phyloP scores from a whole-genome alignment of 768 basidiomycete species.

The Leucosporidium scottii region DNA sequence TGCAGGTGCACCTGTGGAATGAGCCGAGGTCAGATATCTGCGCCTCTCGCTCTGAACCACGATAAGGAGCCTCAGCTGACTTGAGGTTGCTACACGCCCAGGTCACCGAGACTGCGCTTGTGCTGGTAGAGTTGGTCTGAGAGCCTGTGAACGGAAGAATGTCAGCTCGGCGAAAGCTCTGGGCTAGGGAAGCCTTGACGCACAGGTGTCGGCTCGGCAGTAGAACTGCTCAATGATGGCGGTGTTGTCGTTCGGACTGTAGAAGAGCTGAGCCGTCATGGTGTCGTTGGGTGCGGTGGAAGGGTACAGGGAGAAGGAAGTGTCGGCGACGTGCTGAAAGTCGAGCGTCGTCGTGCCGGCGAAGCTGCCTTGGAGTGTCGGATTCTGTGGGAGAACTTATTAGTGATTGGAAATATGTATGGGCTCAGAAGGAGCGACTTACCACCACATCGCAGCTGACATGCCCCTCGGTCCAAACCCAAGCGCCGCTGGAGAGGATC shows the following conservation, averaged over 20 bases:
- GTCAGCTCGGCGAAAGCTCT: slow-evolving; percentile 31
- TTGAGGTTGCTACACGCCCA: slow-evolving; percentile 68
- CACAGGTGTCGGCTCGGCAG: slow-evolving; percentile 64
- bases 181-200: slow-evolving; percentile 46
- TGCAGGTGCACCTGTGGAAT: slow-evolving; percentile 56
- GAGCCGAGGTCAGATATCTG: no score
- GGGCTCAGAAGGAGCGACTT: slow-evolving; percentile 41
- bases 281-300: slow-evolving; percentile 44
- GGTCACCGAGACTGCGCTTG: neutral
- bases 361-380: slow-evolving; percentile 69
- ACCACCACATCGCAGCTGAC: slow-evolving; percentile 80
- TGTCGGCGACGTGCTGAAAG: slow-evolving; percentile 67
- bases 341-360: slow-evolving; percentile 66
- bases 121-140: slow-evolving; percentile 56
- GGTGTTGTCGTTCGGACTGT: slow-evolving; percentile 25
- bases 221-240: slow-evolving; percentile 81
- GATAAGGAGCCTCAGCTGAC: neutral
- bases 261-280: slow-evolving; percentile 41
- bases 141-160: slow-evolving; percentile 53
- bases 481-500: slow-evolving; percentile 11
- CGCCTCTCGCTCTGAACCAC: no score
- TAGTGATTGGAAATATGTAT: neutral
- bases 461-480: slow-evolving; percentile 69
- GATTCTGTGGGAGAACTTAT: slow-evolving; percentile 53
- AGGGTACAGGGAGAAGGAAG: slow-evolving; percentile 61